phyloP scores from a whole-genome alignment of 106 monocot genomes.

The Dioscorea dumetorum region DNA sequence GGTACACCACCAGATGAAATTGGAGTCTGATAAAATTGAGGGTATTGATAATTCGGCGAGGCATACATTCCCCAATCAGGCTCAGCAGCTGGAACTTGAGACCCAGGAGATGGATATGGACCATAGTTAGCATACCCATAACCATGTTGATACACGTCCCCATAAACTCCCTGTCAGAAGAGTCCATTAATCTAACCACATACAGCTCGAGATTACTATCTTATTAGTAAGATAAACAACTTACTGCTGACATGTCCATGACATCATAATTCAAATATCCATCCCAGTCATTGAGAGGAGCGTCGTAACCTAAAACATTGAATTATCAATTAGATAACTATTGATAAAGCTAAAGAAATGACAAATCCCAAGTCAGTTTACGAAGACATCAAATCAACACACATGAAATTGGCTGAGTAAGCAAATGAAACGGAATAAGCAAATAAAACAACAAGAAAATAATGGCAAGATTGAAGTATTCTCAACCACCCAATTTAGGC shows the following conservation, averaged over 20 bases:
- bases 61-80: slow-evolving; percentile 80
- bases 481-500: background rate
- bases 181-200: background rate
- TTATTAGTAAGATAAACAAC: slow-evolving; percentile 1
- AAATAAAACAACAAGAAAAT: background rate
- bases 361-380: background rate
- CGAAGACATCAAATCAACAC: background rate
- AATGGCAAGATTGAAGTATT: background rate
- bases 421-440: background rate
- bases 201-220: no score
- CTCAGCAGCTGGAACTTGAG: slow-evolving; percentile 58
- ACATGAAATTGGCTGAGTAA: background rate
- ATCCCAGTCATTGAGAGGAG: slow-evolving; percentile 12
- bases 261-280: slow-evolving; percentile 21
- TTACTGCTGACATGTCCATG: slow-evolving; percentile 22
- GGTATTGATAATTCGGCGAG: slow-evolving; percentile 73
- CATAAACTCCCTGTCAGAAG: slow-evolving; percentile 60
- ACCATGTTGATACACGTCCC: slow-evolving; percentile 73
- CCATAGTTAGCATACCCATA: slow-evolving; percentile 74
- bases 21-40: slow-evolving; percentile 47
- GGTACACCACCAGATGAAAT: slow-evolving; percentile 19
- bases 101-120: slow-evolving; percentile 64
- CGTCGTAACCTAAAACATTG: slow-evolving; percentile 15
- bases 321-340: background rate
- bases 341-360: background rate